Base-by-base conservation (phyloP, 2,329 filamentous ascomycete genomes). In the Paracamarosporium sp. region DNA sequence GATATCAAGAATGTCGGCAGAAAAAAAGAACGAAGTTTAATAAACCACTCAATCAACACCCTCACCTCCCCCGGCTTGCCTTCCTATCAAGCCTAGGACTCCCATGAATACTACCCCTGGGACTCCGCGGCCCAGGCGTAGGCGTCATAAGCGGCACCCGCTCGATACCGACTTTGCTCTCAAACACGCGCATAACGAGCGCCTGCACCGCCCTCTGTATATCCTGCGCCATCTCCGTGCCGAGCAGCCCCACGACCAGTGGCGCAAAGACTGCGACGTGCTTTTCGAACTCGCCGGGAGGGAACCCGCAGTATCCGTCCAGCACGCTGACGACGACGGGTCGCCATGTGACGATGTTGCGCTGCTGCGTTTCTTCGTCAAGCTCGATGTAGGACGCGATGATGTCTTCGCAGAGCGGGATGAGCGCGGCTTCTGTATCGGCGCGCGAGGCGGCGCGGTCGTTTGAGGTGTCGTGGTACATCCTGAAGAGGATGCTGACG, bases 311-410 rank as follows among this genome's bases (percentile, higher is more conserved):
- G 75, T 94, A 98, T 1, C 95, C 95, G 71, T 99, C 94, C 9
- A 99, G 83, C 8, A 99, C 95, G 72, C 97, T 95, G 17, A 99
- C 93, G 1, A 99, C 95, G 0, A 99, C 95, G 0, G 95, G 95
- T 17, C 95, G 85, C 95, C 95, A 99, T 0, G 96, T 96, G 25
- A 96, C 87, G 54, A 99, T 97, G 77, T 99, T 99, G 55, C 95
- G 86, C 74, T 98, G 93, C 78, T 99, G 95, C 27, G 92, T 96
- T 72, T 99, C 96, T 75, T 97, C 93, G 72, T 98, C 95, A 3
- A 99, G 87, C 4, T 85, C 83, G 11, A 92, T 88, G 76, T 96
- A 99, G 13, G 89, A 90, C 35, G 87, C 86, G 60, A 99, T 90
- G 62, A 99, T 97, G 76, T 99, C 95, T 70, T 90, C 92, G 80